Evolutionary conservation across 2,329 filamentous ascomycete genomes (phyloP).

Genomic region (Polytolypa hystricis): DNA sequence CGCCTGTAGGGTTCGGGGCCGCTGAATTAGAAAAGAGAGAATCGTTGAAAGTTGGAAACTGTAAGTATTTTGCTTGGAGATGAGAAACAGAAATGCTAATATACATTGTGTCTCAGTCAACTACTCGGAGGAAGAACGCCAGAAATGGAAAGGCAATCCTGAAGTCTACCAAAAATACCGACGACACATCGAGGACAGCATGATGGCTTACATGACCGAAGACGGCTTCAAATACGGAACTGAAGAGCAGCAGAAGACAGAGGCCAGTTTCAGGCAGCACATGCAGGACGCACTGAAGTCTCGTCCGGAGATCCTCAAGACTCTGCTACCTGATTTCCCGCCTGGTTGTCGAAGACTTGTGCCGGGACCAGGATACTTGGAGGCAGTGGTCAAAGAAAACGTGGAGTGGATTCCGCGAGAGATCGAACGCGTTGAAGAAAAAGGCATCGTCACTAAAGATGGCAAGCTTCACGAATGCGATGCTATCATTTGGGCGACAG

Average conservation of each 20-base stretch:
- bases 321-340: constrained; percentile 18
- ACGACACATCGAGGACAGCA: constrained; percentile 21
- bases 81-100: too few species aligned
- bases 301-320: constrained; percentile 9
- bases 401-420: constrained; percentile 10
- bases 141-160: constrained; percentile 16
- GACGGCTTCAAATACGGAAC: constrained; percentile 10
- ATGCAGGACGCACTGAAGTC: not conserved
- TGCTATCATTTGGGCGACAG: constrained; percentile 27
- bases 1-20: constrained; percentile 12
- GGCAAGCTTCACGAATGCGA: constrained; percentile 15
- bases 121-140: constrained; percentile 20
- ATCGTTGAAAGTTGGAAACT: constrained; percentile 11
- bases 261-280: constrained; percentile 8
- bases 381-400: constrained; percentile 15
- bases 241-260: constrained; percentile 13
- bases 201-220: constrained; percentile 19
- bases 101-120: too few species aligned
- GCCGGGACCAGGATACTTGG: constrained; percentile 27
- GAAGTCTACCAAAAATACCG: constrained; percentile 21
- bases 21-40: constrained; percentile 4
- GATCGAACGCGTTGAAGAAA: constrained; percentile 8
- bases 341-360: constrained; percentile 28
- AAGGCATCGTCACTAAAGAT: constrained; percentile 12
- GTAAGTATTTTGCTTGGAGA: too few species aligned